These are phyloP conservation scores for Bolboschoenus planiculmis DNA, from an alignment of 176 grass and related monocot species.

Conservation along the genomic window DNA sequence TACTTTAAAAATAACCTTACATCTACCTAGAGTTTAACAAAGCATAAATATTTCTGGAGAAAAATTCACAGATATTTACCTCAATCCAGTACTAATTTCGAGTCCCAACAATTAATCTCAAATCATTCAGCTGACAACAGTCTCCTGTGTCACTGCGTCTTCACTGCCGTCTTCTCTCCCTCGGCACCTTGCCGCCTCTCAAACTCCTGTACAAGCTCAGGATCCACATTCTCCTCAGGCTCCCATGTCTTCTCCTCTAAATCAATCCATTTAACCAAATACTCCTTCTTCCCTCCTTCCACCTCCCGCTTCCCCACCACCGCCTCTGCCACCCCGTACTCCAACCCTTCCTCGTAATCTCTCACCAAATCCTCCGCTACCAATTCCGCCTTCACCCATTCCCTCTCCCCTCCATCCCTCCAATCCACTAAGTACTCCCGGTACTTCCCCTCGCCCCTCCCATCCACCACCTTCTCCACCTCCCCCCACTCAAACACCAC, in stretches of 20 bases:
- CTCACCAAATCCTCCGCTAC: conserved; percentile 73
- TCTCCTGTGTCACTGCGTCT: background rate
- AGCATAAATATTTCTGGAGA: background rate
- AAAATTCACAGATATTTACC: conserved; percentile 3
- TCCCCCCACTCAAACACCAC: conserved; percentile 93
- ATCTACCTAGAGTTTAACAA: background rate
- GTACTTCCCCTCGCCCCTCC: conserved; percentile 61
- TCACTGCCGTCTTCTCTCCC: background rate
- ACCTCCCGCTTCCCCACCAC: conserved; percentile 38
- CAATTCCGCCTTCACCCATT: conserved; percentile 76
- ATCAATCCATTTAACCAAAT: conserved; percentile 95
- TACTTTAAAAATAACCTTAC: background rate
- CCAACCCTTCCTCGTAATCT: conserved; percentile 77
- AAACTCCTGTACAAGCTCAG: conserved; percentile 74
- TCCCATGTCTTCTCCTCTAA: conserved; percentile 79
- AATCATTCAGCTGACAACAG: conserved; percentile 17
- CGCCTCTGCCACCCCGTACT: conserved; percentile 80
- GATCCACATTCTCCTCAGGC: conserved; percentile 77
- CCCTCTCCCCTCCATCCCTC: conserved; percentile 77
- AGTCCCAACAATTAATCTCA: background rate
- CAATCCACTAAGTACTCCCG: conserved; percentile 88
- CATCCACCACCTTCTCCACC: conserved; percentile 80
- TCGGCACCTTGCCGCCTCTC: conserved; percentile 22
- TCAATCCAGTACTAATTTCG: background rate
- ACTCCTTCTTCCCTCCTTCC: conserved; percentile 53